A percentile compares a stretch with the other conserved stretches of the same genome.
Conservation (phyloP, 2,329 filamentous ascomycete genomes). For the Hymenoscyphus occultus region DNA sequence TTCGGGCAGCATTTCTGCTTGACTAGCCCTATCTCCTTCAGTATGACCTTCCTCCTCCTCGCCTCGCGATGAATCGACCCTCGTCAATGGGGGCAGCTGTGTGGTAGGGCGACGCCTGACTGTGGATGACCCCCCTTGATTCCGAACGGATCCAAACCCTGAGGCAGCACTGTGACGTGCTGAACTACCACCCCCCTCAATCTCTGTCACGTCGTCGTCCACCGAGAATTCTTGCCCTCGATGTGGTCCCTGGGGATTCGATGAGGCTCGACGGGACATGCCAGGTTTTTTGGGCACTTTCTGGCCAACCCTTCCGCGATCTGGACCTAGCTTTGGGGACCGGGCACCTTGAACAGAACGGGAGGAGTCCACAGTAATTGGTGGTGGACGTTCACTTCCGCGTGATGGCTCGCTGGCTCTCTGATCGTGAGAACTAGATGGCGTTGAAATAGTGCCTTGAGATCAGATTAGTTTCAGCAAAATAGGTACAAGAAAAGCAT, state of each 20-base stretch:
- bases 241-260: conserved; percentile 67
- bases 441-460: conserved; percentile 30
- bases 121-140: conserved; percentile 47
- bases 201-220: conserved; percentile 80
- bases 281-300: conserved; percentile 57
- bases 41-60: conserved; percentile 38
- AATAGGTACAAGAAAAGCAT: conserved; percentile 5
- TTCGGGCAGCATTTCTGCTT: conserved; percentile 21
- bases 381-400: conserved; percentile 28
- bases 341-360: conserved; percentile 29
- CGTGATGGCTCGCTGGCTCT: conserved; percentile 32
- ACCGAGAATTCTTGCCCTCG: conserved; percentile 86
- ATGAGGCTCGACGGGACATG: conserved; percentile 71
- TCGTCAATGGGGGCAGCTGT: conserved; percentile 44
- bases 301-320: conserved; percentile 36
- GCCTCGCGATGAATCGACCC: conserved; percentile 46
- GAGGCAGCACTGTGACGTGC: conserved; percentile 40
- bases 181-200: conserved; percentile 62
- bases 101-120: conserved; percentile 47
- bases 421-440: conserved; percentile 22
- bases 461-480: conserved; percentile 16
- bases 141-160: conserved; percentile 32
- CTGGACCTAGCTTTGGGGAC: conserved; percentile 35
- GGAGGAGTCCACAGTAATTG: conserved; percentile 33
- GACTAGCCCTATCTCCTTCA: conserved; percentile 20